These are phyloP conservation scores for Rhododendron simsii DNA, from an alignment of 148 eudicot species.

Conservation along the genomic window DNA sequence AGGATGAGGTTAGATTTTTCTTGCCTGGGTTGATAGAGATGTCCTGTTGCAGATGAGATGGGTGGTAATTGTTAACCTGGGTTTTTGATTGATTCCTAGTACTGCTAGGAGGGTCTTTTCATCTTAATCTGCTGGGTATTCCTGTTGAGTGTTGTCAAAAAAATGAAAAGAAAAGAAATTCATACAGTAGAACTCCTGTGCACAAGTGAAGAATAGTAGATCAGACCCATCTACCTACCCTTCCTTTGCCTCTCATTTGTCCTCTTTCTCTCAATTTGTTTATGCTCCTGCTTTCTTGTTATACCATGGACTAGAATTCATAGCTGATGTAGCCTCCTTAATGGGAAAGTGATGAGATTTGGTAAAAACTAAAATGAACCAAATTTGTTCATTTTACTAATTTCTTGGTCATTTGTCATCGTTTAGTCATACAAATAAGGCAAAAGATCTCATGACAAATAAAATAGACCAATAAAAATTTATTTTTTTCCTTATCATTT, in stretches of 20 bases:
- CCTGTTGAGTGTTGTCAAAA: neutral
- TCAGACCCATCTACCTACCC: neutral
- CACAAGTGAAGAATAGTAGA: neutral
- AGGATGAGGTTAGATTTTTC: neutral
- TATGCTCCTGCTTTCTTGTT: neutral
- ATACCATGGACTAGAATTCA: neutral
- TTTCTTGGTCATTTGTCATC: neutral
- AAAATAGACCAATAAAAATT: neutral
- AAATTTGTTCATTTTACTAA: neutral
- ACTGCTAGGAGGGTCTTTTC: conserved; percentile 13
- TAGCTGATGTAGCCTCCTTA: conserved; percentile 8
- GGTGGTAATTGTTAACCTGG: neutral
- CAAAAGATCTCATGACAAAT: neutral
- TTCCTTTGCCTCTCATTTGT: neutral
- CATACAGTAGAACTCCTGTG: neutral
- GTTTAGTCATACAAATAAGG: neutral
- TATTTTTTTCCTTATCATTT: neutral
- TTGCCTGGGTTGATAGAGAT: neutral
- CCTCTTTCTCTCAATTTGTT: neutral
- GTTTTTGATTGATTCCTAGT: neutral
- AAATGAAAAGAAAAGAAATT: neutral
- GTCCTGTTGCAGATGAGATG: neutral
- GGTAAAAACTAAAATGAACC: neutral
- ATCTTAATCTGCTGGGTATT: neutral
- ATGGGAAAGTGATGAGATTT: neutral